Conservation (phyloP, 805 yeast species). For the Barnettozyma sucrosica region DNA sequence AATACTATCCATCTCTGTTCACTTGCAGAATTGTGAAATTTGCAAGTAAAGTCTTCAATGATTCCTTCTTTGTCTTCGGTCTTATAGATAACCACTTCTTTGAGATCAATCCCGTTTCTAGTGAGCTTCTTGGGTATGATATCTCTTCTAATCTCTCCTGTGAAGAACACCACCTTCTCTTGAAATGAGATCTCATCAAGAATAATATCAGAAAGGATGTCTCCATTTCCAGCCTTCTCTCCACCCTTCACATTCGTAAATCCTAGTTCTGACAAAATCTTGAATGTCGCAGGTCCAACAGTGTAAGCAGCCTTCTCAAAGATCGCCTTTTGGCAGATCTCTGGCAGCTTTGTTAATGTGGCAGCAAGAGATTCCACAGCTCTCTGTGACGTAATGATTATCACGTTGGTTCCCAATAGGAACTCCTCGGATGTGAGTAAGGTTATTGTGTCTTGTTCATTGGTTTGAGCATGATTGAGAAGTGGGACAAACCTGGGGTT, state of each 20-base stretch:
- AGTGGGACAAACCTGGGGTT: constrained; percentile 64
- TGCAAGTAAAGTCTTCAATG: constrained; percentile 30
- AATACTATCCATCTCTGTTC: constrained; percentile 64
- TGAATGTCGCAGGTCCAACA: constrained; percentile 86
- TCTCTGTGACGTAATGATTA: constrained; percentile 84
- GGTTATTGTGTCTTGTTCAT: constrained; percentile 38
- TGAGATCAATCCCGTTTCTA: constrained; percentile 37
- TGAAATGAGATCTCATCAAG: constrained; percentile 23
- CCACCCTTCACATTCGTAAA: constrained; percentile 72
- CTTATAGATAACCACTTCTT: constrained; percentile 63
- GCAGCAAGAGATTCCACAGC: constrained; percentile 76
- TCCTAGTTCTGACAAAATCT: constrained; percentile 53
- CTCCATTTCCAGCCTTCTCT: constrained; percentile 73
- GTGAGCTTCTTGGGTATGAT: constrained; percentile 62
- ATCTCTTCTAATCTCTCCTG: constrained; percentile 83
- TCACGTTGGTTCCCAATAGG: constrained; percentile 36
- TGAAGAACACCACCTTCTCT: constrained; percentile 57
- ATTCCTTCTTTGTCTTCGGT: constrained; percentile 51
- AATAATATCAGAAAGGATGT: constrained; percentile 59
- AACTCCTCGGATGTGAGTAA: constrained; percentile 42
- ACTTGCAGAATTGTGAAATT: constrained; percentile 8
- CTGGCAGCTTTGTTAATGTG: constrained; percentile 27
- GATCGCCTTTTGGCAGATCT: constrained; percentile 24
- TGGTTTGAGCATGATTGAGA: constrained; percentile 55
- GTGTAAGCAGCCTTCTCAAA: constrained; percentile 61